These are phyloP conservation scores for Xenoacremonium recifei DNA, from an alignment of 2,329 filamentous ascomycete genomes.

Conservation along the genomic window DNA sequence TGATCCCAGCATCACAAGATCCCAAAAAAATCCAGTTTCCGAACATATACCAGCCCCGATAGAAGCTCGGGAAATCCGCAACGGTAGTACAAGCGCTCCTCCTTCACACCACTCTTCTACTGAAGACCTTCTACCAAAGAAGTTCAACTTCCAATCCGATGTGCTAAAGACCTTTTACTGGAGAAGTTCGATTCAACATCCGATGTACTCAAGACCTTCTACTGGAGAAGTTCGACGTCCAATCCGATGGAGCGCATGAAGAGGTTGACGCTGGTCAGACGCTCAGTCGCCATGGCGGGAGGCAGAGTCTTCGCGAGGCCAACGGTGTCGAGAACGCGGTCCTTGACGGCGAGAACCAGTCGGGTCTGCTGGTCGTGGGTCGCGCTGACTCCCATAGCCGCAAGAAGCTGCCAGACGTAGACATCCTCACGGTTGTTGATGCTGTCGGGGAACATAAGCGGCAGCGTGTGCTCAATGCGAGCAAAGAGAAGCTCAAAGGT, in stretches of 20 bases:
- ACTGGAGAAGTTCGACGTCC: slow-evolving; percentile 75
- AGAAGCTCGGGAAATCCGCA: slow-evolving; percentile 25
- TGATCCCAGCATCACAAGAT: slow-evolving; percentile 12
- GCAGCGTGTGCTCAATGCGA: slow-evolving; percentile 77
- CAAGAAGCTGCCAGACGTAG: slow-evolving; percentile 97
- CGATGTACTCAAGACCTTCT: slow-evolving; percentile 63
- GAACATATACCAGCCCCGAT: slow-evolving; percentile 22
- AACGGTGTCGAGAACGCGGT: slow-evolving; percentile 95
- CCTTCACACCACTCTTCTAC: background rate
- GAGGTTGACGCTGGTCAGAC: slow-evolving; percentile 89
- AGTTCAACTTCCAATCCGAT: too few relatives aligned
- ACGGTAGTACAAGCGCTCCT: slow-evolving; percentile 16
- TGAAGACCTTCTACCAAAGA: too few relatives aligned
- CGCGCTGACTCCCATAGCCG: slow-evolving; percentile 90
- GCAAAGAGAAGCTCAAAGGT: slow-evolving; percentile 89
- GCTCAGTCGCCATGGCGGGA: slow-evolving; percentile 77
- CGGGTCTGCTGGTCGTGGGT: slow-evolving; percentile 93
- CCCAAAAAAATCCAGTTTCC: slow-evolving; percentile 20
- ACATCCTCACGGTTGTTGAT: slow-evolving; percentile 89
- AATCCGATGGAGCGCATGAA: slow-evolving; percentile 99
- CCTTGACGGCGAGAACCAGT: slow-evolving; percentile 93
- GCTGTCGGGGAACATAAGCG: slow-evolving; percentile 86
- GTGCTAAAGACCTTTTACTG: too few relatives aligned
- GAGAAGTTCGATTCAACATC: too few relatives aligned
- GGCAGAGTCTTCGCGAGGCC: slow-evolving; percentile 85